A percentile compares a stretch with the other conserved stretches of the same genome.
Evolutionary conservation across 306 rosid genomes (phyloP).

Genomic region (Arachis stenosperma): DNA sequence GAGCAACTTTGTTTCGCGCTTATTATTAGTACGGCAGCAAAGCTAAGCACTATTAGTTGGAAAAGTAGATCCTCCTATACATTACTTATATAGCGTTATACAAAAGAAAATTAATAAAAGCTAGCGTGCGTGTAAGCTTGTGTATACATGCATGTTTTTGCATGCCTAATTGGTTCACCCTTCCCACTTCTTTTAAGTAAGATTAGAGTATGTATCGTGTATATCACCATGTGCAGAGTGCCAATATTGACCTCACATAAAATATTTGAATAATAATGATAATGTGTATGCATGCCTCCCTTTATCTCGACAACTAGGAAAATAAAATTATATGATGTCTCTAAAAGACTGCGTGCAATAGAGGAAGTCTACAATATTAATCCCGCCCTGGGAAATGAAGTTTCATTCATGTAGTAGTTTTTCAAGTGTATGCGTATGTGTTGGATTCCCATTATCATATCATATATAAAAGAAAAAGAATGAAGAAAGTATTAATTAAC

Average conservation of each 20-base stretch:
- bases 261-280: not conserved
- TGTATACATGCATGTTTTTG: not conserved
- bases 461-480: no score
- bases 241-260: slow-evolving; percentile 20
- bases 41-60: not conserved
- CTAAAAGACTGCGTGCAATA: not conserved
- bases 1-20: not conserved
- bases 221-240: slow-evolving; percentile 24
- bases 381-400: no score
- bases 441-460: not conserved
- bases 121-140: not conserved
- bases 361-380: not conserved
- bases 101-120: not conserved
- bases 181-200: not conserved
- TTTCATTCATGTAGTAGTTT: no score
- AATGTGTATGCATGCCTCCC: not conserved
- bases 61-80: slow-evolving; percentile 23
- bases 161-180: not conserved
- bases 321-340: slow-evolving; percentile 7
- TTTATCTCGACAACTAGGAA: not conserved
- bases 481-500: no score
- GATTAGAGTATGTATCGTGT: not conserved
- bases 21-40: slow-evolving; percentile 5
- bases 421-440: not conserved
- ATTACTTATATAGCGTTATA: not conserved